Evolutionary conservation across 257 asterid genomes (phyloP).

Genomic region (Salvia splendens): DNA sequence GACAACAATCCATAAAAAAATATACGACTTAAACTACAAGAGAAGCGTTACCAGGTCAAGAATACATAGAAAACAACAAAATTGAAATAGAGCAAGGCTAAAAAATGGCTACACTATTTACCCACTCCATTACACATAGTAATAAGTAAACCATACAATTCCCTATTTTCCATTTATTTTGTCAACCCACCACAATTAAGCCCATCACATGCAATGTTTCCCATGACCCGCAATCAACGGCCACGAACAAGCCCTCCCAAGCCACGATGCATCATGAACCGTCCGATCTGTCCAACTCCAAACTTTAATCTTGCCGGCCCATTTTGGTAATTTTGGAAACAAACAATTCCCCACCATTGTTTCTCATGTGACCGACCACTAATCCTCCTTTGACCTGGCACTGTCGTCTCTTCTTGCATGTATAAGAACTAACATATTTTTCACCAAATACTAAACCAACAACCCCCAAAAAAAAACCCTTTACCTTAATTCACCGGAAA

Average conservation of each 20-base stretch:
- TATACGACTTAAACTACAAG: too few relatives aligned
- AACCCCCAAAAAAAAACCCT: background rate
- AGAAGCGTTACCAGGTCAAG: too few relatives aligned
- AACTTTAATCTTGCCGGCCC: slow-evolving; percentile 44
- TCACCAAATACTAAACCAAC: slow-evolving; percentile 4
- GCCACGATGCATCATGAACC: slow-evolving; percentile 31
- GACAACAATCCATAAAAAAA: too few relatives aligned
- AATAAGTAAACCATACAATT: background rate
- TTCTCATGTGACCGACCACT: slow-evolving; percentile 69
- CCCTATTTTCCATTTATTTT: background rate
- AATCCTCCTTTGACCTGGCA: slow-evolving; percentile 55
- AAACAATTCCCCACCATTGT: slow-evolving; percentile 63
- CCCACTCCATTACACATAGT: background rate
- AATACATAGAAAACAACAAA: too few relatives aligned
- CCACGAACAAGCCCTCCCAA: slow-evolving; percentile 32
- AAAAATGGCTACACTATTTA: too few relatives aligned
- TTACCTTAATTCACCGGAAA: slow-evolving; percentile 5
- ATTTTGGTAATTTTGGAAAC: slow-evolving; percentile 41
- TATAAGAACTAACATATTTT: slow-evolving; percentile 32
- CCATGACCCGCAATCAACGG: slow-evolving; percentile 36
- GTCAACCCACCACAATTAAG: slow-evolving; percentile 34
- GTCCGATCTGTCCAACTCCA: slow-evolving; percentile 42
- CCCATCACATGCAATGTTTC: slow-evolving; percentile 68
- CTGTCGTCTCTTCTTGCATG: slow-evolving; percentile 35
- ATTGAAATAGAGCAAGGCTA: too few relatives aligned